These are phyloP conservation scores for Fusarium devonianum DNA, from an alignment of 2,329 filamentous ascomycete genomes.

Conservation along the genomic window DNA sequence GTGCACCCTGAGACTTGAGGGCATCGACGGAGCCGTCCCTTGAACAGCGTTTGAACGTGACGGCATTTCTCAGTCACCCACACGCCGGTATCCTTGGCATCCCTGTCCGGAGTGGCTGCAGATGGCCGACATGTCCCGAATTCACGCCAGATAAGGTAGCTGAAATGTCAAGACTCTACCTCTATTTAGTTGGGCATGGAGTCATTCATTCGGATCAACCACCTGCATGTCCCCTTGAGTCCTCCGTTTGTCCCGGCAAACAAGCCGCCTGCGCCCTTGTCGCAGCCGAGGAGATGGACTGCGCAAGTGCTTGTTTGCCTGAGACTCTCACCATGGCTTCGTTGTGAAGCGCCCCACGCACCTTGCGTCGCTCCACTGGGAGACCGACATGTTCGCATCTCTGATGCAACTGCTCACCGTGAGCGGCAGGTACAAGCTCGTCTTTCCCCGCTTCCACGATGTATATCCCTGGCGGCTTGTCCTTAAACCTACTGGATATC, in stretches of 20 bases:
- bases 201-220: slow-evolving; percentile 23
- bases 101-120: slow-evolving; percentile 29
- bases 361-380: slow-evolving; percentile 52
- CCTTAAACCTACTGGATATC: slow-evolving; percentile 46
- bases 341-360: slow-evolving; percentile 63
- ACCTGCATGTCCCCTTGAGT: slow-evolving; percentile 5
- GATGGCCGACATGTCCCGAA: slow-evolving; percentile 39
- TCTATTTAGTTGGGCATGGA: slow-evolving; percentile 5
- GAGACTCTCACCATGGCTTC: slow-evolving; percentile 57
- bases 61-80: slow-evolving; percentile 37
- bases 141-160: slow-evolving; percentile 38
- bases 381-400: slow-evolving; percentile 58
- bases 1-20: slow-evolving; percentile 28
- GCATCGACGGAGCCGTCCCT: slow-evolving; percentile 22
- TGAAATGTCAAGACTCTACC: slow-evolving; percentile 16
- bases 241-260: slow-evolving; percentile 6
- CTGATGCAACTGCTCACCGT: slow-evolving; percentile 55
- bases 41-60: slow-evolving; percentile 32
- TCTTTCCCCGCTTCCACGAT: slow-evolving; percentile 66
- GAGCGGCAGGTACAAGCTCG: slow-evolving; percentile 63
- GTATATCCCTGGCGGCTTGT: slow-evolving; percentile 49
- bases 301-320: slow-evolving; percentile 40
- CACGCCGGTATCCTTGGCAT: slow-evolving; percentile 18
- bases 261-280: slow-evolving; percentile 22
- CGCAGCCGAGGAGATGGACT: slow-evolving; percentile 39